These are phyloP conservation scores for Dicorynia guianensis DNA, from an alignment of 306 rosid genomes.

Conservation along the genomic window DNA sequence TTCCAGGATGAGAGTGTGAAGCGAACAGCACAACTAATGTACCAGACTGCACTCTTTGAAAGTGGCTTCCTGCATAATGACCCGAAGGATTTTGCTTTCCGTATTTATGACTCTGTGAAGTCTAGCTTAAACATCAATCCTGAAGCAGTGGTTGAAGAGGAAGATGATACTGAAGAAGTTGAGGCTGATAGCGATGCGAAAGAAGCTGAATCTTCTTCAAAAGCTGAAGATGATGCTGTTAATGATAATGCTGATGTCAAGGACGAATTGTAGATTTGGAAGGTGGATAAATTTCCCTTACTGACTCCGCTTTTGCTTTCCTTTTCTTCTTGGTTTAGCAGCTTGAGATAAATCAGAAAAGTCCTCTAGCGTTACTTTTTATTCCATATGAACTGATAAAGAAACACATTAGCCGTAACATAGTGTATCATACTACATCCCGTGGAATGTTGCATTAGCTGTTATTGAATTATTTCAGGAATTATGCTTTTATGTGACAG, in stretches of 20 bases:
- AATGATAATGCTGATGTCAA: constrained; percentile 48
- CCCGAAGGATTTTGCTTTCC: constrained; percentile 84
- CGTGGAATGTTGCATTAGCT: constrained; percentile 50
- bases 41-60: constrained; percentile 94
- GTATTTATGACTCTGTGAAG: constrained; percentile 86
- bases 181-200: constrained; percentile 71
- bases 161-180: constrained; percentile 76
- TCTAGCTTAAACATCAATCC: constrained; percentile 83
- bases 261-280: constrained; percentile 79
- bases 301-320: constrained; percentile 17
- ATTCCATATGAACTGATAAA: constrained; percentile 33
- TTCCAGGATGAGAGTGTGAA: constrained; percentile 86
- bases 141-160: constrained; percentile 79
- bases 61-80: constrained; percentile 85
- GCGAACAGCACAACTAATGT: constrained; percentile 84
- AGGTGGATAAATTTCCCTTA: constrained; percentile 18
- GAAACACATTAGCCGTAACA: constrained; percentile 35
- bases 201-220: constrained; percentile 41
- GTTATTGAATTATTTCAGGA: constrained; percentile 30
- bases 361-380: constrained; percentile 36
- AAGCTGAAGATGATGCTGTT: constrained; percentile 43
- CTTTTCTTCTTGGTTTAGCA: constrained; percentile 40
- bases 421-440: constrained; percentile 44
- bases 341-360: constrained; percentile 36
- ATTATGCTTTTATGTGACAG: neutral